Evolutionary conservation across 352 stramenopile genomes (phyloP).

Genomic region (Stephanocyclus meneghinianus): DNA sequence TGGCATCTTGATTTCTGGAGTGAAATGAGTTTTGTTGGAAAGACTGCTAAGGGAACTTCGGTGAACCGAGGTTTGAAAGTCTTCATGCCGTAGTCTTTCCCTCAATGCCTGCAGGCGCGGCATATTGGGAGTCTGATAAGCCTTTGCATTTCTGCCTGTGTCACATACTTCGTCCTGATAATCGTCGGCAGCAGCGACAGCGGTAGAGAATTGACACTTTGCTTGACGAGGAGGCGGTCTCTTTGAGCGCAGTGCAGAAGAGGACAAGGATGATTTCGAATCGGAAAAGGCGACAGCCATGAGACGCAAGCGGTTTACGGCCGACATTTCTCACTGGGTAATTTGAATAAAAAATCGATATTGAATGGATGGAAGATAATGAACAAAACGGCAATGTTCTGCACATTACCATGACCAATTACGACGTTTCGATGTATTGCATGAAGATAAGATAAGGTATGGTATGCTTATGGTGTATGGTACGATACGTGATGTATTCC

Average conservation of each 20-base stretch:
- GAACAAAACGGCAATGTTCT: neutral
- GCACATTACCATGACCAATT: neutral
- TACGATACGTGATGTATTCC: neutral
- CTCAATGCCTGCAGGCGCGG: constrained; percentile 35
- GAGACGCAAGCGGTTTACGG: no score
- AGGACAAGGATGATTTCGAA: neutral
- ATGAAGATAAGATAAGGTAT: no score
- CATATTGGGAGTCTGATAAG: constrained; percentile 13
- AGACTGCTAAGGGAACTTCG: neutral
- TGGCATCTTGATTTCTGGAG: neutral
- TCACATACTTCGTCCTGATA: neutral
- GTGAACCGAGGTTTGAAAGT: neutral
- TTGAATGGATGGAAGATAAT: neutral
- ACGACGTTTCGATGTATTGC: no score
- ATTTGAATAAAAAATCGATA: neutral
- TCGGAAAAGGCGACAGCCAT: no score
- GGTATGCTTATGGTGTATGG: no score
- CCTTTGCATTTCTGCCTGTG: neutral
- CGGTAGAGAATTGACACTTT: neutral
- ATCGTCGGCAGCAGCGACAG: neutral
- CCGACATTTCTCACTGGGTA: neutral
- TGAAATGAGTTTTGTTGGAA: neutral
- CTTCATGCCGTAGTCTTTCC: constrained; percentile 38
- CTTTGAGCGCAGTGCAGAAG: neutral
- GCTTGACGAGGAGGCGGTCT: neutral